phyloP scores from a whole-genome alignment of 1,139 yeast species.

The Geotrichum reessii region DNA sequence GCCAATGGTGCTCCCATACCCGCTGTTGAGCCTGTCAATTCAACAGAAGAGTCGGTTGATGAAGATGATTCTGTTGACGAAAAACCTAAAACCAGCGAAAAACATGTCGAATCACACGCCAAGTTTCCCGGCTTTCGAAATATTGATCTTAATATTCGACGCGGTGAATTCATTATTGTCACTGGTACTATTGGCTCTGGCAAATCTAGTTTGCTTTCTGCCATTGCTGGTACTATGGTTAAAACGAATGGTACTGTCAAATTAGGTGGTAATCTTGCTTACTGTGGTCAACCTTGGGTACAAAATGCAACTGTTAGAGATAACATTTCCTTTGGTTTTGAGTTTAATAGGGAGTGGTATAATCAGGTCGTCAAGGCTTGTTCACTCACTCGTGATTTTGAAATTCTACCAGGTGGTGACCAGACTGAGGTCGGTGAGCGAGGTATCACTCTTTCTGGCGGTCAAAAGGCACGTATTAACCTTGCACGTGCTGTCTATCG shows the following conservation, averaged over 20 bases:
- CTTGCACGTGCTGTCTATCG: constrained; percentile 83
- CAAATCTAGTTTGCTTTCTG: constrained; percentile 57
- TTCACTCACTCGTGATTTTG: constrained; percentile 62
- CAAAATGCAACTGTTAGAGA: constrained; percentile 76
- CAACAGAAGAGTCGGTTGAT: constrained; percentile 16
- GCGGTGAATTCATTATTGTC: constrained; percentile 61
- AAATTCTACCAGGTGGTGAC: constrained; percentile 74
- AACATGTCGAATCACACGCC: constrained; percentile 22
- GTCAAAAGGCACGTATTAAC: constrained; percentile 83
- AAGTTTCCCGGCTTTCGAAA: constrained; percentile 43
- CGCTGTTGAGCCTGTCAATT: constrained; percentile 37
- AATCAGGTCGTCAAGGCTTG: constrained; percentile 56
- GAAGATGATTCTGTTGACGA: constrained; percentile 25
- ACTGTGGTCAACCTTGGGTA: constrained; percentile 69
- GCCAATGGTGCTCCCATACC: constrained; percentile 26
- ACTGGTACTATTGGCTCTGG: constrained; percentile 72
- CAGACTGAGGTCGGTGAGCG: constrained; percentile 85
- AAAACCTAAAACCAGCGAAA: background rate
- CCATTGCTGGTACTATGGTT: constrained; percentile 58
- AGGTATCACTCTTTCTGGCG: constrained; percentile 88
- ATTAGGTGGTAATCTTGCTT: constrained; percentile 37
- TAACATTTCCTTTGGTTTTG: constrained; percentile 67
- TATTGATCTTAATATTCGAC: constrained; percentile 42
- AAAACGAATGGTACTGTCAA: constrained; percentile 45
- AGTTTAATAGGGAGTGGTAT: constrained; percentile 52